Percentiles rank a stretch among this genome's conserved stretches.
Conservation (phyloP, 169 alveolate species). For the Perkinsus olseni region DNA sequence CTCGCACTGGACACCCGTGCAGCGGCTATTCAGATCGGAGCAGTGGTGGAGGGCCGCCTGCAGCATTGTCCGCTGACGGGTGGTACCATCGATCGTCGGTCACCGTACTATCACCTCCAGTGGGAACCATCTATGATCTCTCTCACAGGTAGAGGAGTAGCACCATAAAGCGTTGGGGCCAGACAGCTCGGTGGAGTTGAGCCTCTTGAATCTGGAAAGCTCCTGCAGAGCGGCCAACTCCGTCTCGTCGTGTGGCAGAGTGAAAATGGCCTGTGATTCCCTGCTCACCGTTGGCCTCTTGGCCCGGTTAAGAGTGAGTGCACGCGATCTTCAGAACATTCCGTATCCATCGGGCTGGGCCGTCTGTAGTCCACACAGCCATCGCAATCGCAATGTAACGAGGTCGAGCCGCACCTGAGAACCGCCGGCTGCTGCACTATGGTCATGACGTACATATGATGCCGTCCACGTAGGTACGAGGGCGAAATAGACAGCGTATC, state of each 20-base stretch:
- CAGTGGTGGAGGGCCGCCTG: not conserved
- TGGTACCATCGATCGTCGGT: not conserved
- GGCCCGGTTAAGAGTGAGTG: not conserved
- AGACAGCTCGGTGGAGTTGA: not conserved
- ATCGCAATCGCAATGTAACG: not conserved
- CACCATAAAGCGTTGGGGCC: not conserved
- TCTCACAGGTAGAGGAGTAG: not conserved
- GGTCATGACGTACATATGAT: too few relatives aligned
- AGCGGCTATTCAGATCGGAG: not conserved
- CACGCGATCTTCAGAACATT: not conserved
- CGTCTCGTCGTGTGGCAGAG: not conserved
- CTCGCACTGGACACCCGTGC: not conserved
- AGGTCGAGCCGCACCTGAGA: not conserved
- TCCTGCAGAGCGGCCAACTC: not conserved
- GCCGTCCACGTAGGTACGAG: too few relatives aligned
- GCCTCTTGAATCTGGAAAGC: not conserved
- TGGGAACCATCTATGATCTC: not conserved
- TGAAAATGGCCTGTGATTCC: too few relatives aligned
- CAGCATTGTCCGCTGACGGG: not conserved
- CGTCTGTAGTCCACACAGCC: not conserved
- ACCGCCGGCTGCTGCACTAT: too few relatives aligned
- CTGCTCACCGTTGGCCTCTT: too few relatives aligned
- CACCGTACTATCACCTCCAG: too few relatives aligned
- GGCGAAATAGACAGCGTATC: too few relatives aligned
- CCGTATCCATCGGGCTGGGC: not conserved